Evolutionary conservation across 176 grass and related monocot genomes (phyloP), one percentile per base, ranked within the genome.

Genomic region (Carex cristatella): DNA sequence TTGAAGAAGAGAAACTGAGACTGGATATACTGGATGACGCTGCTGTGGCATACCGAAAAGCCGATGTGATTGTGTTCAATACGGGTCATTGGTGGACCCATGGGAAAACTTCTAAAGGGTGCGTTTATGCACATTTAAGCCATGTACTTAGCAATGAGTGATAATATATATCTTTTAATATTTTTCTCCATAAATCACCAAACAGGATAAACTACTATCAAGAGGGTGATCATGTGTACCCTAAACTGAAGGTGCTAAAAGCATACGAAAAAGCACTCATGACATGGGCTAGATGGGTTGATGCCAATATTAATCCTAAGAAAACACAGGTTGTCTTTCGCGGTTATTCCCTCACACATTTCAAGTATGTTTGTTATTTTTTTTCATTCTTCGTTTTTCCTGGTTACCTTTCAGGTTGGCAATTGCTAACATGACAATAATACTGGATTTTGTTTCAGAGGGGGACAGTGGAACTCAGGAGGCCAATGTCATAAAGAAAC

Each of bases 61-160:
- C 96, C 1, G 84, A 94, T 88, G 82, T 99, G 44, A 82, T 95
- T 83, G 89, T 99, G 35, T 92, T 95, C 91, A 99, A 95, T 85
- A 99, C 93, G 5, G 91, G 90, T 9, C 96, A 95, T 75, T 95
- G 96, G 93, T 99, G 96, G 93, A 98, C 96, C 69, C 96, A 95
- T 72, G 69, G 84, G 15, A 95, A 98, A 81, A 94, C 88, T 57
- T 94, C 96, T 40, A 85, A 81, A 88, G 96, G 96, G 96, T 99
- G 74, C 16, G 65, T 54, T 58, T 15, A 77, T 54, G 80, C 46
- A 33, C 10, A 79, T 88, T 65, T 67, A 73, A 48, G 7, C n/a
- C 74, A 11, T 79, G 49, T 44, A 18, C 9, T 42, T 57, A 6
- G 8, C 15, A 61, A 56, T 3, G 65, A 61, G 44, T 58, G n/a